phyloP scores from a whole-genome alignment of 306 rosid genomes.

The Lablab purpureus region DNA sequence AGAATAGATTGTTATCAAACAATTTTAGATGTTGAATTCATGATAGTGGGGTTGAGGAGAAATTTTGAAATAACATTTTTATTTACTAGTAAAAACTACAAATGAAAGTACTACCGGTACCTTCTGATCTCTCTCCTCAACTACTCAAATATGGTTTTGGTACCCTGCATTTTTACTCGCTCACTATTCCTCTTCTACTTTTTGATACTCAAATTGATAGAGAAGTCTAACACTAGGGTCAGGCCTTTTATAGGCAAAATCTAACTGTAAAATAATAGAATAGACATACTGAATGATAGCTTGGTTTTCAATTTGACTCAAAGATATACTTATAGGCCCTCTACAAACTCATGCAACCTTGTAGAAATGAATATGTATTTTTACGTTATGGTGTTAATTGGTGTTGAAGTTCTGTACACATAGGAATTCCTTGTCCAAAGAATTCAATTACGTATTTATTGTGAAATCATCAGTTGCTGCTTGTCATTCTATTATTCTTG shows the following conservation, averaged over 20 bases:
- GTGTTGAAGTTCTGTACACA: conserved; percentile 20
- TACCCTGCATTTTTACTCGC: background rate
- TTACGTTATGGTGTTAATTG: conserved; percentile 9
- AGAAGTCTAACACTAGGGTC: background rate
- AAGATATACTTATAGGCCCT: background rate
- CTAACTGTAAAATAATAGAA: background rate
- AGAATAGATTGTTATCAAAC: conserved; percentile 1
- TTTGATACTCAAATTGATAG: background rate
- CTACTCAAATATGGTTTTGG: background rate
- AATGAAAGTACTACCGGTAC: background rate
- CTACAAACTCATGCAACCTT: background rate
- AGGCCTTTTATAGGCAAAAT: background rate
- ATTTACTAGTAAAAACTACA: background rate
- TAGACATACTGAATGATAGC: too few relatives aligned
- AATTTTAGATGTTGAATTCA: background rate
- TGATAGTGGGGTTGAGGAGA: background rate
- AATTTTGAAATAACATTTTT: background rate
- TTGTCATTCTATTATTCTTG: conserved; percentile 36
- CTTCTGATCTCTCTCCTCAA: background rate
- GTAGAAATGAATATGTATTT: background rate
- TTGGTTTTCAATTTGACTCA: too few relatives aligned
- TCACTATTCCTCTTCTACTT: background rate
- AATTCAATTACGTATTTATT: conserved; percentile 9
- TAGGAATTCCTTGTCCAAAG: conserved; percentile 4
- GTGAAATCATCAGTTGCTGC: conserved; percentile 11